phyloP scores from a whole-genome alignment of 768 basidiomycete genomes.

The Termitomyces sp. region DNA sequence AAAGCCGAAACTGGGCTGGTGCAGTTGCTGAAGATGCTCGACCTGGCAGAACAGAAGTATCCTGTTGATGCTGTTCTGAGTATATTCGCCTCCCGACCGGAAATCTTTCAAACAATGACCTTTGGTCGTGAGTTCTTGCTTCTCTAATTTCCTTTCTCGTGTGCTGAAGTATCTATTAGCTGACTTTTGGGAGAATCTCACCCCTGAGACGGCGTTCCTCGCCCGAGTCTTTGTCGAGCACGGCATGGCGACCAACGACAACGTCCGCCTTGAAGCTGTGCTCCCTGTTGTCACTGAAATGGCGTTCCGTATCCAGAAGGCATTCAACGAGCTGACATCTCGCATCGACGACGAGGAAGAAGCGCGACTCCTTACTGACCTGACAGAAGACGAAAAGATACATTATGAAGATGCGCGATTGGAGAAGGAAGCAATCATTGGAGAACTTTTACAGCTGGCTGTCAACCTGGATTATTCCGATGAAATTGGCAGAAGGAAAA shows the following conservation, averaged over 20 bases:
- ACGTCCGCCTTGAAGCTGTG: conserved; percentile 55
- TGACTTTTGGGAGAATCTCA: conserved; percentile 62
- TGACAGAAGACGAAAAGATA: conserved; percentile 29
- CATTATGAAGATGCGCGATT: conserved; percentile 41
- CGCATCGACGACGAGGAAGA: conserved; percentile 17
- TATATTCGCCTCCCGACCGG: conserved; percentile 59
- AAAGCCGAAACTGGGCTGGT: conserved; percentile 18
- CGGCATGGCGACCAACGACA: conserved; percentile 58
- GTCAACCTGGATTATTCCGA: conserved; percentile 85
- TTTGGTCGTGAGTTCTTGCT: conserved; percentile 53
- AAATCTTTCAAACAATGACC: conserved; percentile 61
- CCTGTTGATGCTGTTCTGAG: conserved; percentile 69
- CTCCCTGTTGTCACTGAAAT: conserved; percentile 84
- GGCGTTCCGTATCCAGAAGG: conserved; percentile 67
- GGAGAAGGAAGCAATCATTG: conserved; percentile 63
- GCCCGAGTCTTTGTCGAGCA: conserved; percentile 80
- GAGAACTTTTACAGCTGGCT: conserved; percentile 76
- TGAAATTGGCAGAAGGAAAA: conserved; percentile 84
- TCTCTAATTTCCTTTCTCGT: neutral
- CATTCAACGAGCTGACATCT: conserved; percentile 51
- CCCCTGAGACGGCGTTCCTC: conserved; percentile 75
- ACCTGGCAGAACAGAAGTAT: conserved; percentile 50
- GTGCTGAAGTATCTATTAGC: conserved; percentile 34
- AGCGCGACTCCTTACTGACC: conserved; percentile 17
- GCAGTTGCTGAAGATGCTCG: conserved; percentile 37